Conservation (phyloP, 768 basidiomycete species). For the Megacollybia marginata region DNA sequence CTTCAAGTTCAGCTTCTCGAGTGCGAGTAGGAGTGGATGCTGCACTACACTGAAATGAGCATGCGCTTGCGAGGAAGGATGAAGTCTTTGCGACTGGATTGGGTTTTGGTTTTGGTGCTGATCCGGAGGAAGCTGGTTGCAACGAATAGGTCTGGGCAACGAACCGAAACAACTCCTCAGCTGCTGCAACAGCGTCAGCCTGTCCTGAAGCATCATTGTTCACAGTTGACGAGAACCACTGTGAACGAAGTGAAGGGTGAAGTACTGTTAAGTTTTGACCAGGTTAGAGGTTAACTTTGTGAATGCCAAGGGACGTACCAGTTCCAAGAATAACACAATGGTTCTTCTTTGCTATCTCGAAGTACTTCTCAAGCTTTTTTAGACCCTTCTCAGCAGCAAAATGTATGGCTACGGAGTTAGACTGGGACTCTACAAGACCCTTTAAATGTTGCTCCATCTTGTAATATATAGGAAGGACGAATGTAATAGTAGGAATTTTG, state of each 20-base stretch:
- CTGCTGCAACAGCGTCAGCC: not conserved
- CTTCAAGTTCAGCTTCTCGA: constrained; percentile 6
- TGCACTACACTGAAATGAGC: constrained; percentile 3
- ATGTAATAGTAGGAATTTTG: constrained; percentile 1
- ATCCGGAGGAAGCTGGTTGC: not conserved
- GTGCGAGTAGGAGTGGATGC: not conserved
- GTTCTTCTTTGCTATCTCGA: not conserved
- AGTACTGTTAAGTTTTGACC: constrained; percentile 15
- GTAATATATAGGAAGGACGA: constrained; percentile 1
- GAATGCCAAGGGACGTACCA: constrained; percentile 11
- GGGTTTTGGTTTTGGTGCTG: not conserved
- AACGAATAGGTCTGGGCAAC: constrained; percentile 1
- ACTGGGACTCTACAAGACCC: not conserved
- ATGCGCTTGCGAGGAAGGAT: constrained; percentile 1
- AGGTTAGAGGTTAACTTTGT: not conserved
- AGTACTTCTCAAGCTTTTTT: not conserved
- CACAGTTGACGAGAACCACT: constrained; percentile 13
- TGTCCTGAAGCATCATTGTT: not conserved
- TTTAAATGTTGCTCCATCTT: not conserved
- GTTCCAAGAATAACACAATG: constrained; percentile 15
- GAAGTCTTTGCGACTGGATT: not conserved
- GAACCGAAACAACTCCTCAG: not conserved
- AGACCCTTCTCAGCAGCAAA: not conserved
- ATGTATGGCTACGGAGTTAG: not conserved
- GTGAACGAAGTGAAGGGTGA: constrained; percentile 16